Base-by-base conservation (phyloP, 306 rosid species). In the Dalbergia cultrata region DNA sequence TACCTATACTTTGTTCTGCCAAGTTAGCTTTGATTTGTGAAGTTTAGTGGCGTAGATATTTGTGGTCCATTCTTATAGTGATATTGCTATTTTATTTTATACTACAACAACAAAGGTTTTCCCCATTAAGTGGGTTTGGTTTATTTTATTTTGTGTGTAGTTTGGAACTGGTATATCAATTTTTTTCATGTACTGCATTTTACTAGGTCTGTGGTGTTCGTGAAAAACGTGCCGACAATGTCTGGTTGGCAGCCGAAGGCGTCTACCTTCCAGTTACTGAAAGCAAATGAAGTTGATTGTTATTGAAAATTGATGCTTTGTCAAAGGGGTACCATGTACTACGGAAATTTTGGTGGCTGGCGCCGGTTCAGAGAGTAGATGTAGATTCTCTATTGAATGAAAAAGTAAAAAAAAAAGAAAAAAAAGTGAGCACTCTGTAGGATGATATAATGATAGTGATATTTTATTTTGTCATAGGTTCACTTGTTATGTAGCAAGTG, bases 241-340 rank as follows among this genome's bases (percentile, higher is more conserved):
- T 93, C 35, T 96, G 99, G 99, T 53, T 96, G 90, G 97, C 98
- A 13, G 97, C 95, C 0, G 99, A 96, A 87, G 99, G 99, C 12
- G 98, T 90, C 34, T 96, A 93, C 87, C 97, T 96, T 58, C 99
- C 99, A 0, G 83, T 93, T 44, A 82, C 81, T 4, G 93, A 86
- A 86, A 82, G 89, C 67, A 92, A 93, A 89, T 92, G 89, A 89
- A 67, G 39, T 37, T 74, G 54, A 69, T 78, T 67, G 35, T 80
- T 67, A 77, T 39, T 37, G 61, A 76, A 80, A 63, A 77, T 45
- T 33, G 61, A 79, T 73, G 53, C 62, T 78, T 61, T 72, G 68
- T 70, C 60, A 72, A 81, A 53, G 72, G 79, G 87, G 88, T 77
- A 74, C 21, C 72, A 43, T 53, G 79, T 84, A 84, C 80, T 67